Percentiles rank a stretch among this genome's conserved stretches.
Evolutionary conservation across 139 green algal genomes (phyloP).

Genomic region (Edaphochlamys debaryana): DNA sequence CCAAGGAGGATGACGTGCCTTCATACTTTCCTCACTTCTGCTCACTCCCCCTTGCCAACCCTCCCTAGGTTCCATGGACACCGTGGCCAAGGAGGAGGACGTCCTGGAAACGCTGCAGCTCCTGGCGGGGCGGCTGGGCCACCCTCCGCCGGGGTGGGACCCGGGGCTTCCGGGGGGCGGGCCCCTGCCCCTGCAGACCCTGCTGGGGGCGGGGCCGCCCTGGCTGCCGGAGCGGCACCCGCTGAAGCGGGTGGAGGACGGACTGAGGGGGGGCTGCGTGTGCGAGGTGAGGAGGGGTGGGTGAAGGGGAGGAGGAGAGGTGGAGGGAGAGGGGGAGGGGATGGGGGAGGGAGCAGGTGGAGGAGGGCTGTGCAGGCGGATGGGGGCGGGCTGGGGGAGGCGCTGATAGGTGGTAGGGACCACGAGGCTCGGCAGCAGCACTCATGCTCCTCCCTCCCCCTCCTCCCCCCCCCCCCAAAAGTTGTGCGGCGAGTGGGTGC

Average conservation of each 20-base stretch:
- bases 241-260: conserved; percentile 65
- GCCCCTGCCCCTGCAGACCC: neutral
- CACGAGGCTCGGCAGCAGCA: neutral
- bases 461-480: neutral
- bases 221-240: conserved; percentile 67
- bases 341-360: too few species aligned
- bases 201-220: conserved; percentile 6
- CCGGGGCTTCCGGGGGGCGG: too few species aligned
- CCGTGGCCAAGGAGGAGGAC: conserved; percentile 59
- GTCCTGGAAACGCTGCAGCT: conserved; percentile 75
- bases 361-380: too few species aligned
- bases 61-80: conserved; percentile 36
- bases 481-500: conserved; percentile 33
- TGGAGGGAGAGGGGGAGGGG: too few species aligned
- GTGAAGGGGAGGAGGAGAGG: too few species aligned
- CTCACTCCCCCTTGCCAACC: neutral
- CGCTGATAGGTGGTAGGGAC: too few species aligned
- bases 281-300: conserved; percentile 56
- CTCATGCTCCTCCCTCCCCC: neutral
- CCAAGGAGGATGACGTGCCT: conserved; percentile 61
- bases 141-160: too few species aligned
- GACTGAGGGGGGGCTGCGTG: conserved; percentile 61
- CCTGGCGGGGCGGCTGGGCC: conserved; percentile 45
- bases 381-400: neutral
- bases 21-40: too few species aligned